Evolutionary conservation across 1,284 basidiomycete genomes (phyloP), one percentile per base, ranked within the genome.

Genomic region (Hemileia vastatrix): DNA sequence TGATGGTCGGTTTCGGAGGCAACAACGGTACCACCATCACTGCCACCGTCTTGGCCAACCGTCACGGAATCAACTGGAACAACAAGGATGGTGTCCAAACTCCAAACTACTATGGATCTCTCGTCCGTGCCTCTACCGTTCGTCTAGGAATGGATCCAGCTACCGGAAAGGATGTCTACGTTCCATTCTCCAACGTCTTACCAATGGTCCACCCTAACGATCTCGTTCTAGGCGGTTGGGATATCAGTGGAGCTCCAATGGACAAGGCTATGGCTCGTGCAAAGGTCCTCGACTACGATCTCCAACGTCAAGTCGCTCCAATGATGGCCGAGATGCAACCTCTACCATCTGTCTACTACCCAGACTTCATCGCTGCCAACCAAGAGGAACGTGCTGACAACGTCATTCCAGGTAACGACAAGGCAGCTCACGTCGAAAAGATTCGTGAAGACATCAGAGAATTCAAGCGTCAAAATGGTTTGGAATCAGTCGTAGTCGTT

Each of bases 141-240:
- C 86, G 89, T 71, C 84, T 98, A 66, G 94, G 94, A 57, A 83
- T 82, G 59, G 90, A 97, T 72, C 83, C 86, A 56, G 76, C 78
- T 61, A 86, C 86, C 1, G 88, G 88, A 74, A 90, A 92, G 80
- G 92, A 97, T 73, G 84, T 97, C 68, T 83, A 92, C 76, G 86
- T 96, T 66, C 94, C 94, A 50, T 81, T 97, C 77, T 88, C 86
- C 48, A 91, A 95, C 74, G 85, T 97, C 69, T 83, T 97, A 54
- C 94, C 94, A 64, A 96, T 95, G 90, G 91, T 95, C 61, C 93
- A 97, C 80, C 94, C 94, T 68, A 93, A 96, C 77, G 94, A 98
- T 79, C 86, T 98, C 73, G 90, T 96, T 68, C 83, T 65, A 60
- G 90, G 92, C 64, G 94, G 94, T 40, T 97, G 94, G 94, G 94